phyloP scores from a whole-genome alignment of 148 eudicot species.

The Rhododendron griersonianum region DNA sequence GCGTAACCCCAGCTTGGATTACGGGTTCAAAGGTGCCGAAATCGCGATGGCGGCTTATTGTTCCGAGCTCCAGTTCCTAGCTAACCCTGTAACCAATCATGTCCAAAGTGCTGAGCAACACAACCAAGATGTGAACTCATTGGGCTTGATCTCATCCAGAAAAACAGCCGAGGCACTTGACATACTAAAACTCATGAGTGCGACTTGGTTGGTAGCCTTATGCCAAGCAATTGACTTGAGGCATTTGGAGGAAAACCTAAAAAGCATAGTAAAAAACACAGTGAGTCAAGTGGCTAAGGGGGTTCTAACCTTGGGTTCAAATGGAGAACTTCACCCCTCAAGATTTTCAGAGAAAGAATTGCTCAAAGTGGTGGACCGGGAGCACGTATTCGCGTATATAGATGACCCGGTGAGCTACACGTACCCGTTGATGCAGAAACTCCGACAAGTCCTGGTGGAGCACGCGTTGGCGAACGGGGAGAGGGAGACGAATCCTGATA shows the following conservation, averaged over 20 bases:
- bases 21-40: slow-evolving; percentile 44
- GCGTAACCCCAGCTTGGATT: slow-evolving; percentile 38
- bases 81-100: slow-evolving; percentile 33
- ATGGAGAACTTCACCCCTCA: slow-evolving; percentile 35
- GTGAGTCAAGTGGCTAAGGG: slow-evolving; percentile 31
- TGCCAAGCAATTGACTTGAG: slow-evolving; percentile 42
- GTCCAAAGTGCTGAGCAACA: slow-evolving; percentile 34
- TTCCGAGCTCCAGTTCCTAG: slow-evolving; percentile 38
- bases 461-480: slow-evolving; percentile 29
- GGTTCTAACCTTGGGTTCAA: slow-evolving; percentile 18
- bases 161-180: slow-evolving; percentile 35
- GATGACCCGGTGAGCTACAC: slow-evolving; percentile 31
- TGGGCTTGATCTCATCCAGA: slow-evolving; percentile 20
- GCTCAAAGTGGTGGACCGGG: slow-evolving; percentile 30
- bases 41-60: slow-evolving; percentile 46
- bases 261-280: slow-evolving; percentile 23
- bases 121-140: slow-evolving; percentile 27
- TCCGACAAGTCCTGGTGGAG: slow-evolving; percentile 34
- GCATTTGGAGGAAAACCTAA: slow-evolving; percentile 37
- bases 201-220: slow-evolving; percentile 31
- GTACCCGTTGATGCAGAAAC: slow-evolving; percentile 36
- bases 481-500: slow-evolving; percentile 11
- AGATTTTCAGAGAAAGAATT: slow-evolving; percentile 36
- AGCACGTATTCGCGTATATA: slow-evolving; percentile 28
- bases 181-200: slow-evolving; percentile 37